Evolutionary conservation across 371 early-diverging fungal genomes (phyloP).

Genomic region (Mortierella sp.): DNA sequence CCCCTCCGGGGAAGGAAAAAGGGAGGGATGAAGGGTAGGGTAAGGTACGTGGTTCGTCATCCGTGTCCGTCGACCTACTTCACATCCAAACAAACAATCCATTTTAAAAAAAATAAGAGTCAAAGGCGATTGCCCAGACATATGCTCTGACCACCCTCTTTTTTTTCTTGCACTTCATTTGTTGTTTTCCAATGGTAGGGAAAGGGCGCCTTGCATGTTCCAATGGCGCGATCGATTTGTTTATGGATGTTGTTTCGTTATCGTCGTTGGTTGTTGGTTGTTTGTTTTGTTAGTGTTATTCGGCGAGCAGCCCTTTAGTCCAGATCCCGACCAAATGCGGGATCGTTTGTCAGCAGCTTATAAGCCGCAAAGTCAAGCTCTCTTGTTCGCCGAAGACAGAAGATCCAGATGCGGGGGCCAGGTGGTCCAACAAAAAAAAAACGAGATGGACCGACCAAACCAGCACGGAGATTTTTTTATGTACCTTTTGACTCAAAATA

Average conservation of each 20-base stretch:
- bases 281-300: background rate
- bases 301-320: background rate
- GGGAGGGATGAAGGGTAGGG: background rate
- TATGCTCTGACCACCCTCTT: constrained; percentile 2
- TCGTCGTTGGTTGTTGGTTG: background rate
- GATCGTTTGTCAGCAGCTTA: background rate
- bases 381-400: background rate
- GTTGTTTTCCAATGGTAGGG: background rate
- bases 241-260: background rate
- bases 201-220: background rate
- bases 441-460: background rate
- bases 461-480: constrained; percentile 12
- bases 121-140: background rate
- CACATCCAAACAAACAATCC: background rate
- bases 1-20: background rate
- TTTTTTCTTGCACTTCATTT: background rate
- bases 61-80: background rate
- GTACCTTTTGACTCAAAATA: background rate
- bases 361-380: background rate
- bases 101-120: background rate
- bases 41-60: constrained; percentile 14
- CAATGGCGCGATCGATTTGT: background rate
- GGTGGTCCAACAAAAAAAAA: background rate
- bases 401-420: constrained; percentile 14
- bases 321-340: constrained; percentile 2